Evolutionary conservation across 345 rosid species (phyloP), one percentile per base, ranked within the genome.

Genomic region (Microthlaspi erraticum): DNA sequence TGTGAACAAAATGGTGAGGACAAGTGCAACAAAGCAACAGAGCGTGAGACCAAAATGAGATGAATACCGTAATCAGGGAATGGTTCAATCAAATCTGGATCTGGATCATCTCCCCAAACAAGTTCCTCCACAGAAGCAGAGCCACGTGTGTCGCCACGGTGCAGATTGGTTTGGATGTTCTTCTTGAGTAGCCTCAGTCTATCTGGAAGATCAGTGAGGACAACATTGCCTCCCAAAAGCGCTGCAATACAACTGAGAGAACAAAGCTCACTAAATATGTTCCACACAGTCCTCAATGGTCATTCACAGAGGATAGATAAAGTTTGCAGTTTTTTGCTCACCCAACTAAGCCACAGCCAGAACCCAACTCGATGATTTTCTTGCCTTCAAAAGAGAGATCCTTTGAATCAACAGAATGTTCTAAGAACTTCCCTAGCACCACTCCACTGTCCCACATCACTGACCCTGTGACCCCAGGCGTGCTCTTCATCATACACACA

Each of bases 341-440:
- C 98, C 98, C 97, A 54, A 87, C 98, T 79, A 93, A 84, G 75
- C 98, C 97, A 79, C 96, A 93, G 37, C 97, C 98, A 54, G 96
- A 87, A 50, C 98, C 97, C 78, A 93, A 79, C 77, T 93, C 98
- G 6, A 88, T 52, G 54, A 85, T 82, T 78, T 88, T 93, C 84
- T 90, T 88, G 74, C 85, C 92, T 38, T 80, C 81, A 73, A 93
- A 84, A 44, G 76, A 57, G 74, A 93, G 97, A 83, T 74, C 38
- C 33, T 79, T 65, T 1, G 88, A 86, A 66, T 93, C 97, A 64
- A 88, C 97, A 13, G 97, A 90, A 56, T 93, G 96, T 77, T 90
- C 98, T 59, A 93, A 70, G 79, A 93, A 90, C 87, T 93, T 93
- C 42, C 90, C 93, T 56, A 93, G 63, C 51, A 90, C 92, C 63